A percentile compares a stretch with the other conserved stretches of the same genome.
Evolutionary conservation across 495 filamentous ascomycete genomes (phyloP).

Genomic region (Neurospora sp.): DNA sequence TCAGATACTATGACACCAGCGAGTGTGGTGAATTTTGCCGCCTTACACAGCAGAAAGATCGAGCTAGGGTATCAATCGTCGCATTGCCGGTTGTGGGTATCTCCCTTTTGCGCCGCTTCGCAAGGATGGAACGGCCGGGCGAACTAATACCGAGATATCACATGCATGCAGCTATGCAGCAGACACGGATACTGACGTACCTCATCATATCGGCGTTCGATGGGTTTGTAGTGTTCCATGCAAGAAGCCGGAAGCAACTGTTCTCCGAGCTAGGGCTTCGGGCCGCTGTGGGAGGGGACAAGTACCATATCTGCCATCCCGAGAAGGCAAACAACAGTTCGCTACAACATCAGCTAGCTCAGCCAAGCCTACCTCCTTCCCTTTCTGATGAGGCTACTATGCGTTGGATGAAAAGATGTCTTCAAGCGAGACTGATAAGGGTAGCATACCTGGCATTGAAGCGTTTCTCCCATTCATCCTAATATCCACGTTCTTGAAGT

Average conservation of each 20-base stretch:
- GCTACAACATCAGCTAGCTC: background rate
- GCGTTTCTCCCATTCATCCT: background rate
- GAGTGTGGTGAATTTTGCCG: background rate
- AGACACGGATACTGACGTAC: constrained; percentile 2
- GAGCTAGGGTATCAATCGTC: background rate
- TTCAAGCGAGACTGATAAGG: background rate
- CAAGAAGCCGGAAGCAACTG: background rate
- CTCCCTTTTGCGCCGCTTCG: background rate
- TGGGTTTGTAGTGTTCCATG: background rate
- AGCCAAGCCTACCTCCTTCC: background rate
- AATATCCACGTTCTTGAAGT: background rate
- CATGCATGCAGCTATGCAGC: constrained; percentile 7
- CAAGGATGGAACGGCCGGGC: constrained; percentile 3
- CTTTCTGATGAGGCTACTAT: background rate
- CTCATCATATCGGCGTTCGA: background rate
- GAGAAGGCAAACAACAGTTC: background rate
- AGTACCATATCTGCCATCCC: background rate
- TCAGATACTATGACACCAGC: constrained; percentile 1
- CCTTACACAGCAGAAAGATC: background rate
- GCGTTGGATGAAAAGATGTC: background rate
- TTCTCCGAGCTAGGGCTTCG: background rate
- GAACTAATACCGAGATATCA: background rate
- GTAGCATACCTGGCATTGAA: background rate
- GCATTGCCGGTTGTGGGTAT: constrained; percentile 5
- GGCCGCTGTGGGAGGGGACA: background rate